phyloP scores from a whole-genome alignment of 2,329 filamentous ascomycete species.

The Botrytis porri region DNA sequence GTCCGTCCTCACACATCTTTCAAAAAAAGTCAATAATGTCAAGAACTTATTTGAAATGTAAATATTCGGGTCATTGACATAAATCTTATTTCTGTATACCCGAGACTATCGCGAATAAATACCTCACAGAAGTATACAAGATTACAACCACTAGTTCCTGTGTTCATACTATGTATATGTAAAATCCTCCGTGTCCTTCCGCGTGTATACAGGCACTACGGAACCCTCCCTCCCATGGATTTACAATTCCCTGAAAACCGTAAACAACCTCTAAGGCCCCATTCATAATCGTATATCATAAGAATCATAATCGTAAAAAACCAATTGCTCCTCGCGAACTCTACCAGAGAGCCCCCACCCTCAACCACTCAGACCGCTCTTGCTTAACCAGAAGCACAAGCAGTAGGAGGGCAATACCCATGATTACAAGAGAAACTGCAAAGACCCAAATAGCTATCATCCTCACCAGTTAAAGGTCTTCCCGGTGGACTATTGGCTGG shows the following conservation, averaged over 20 bases:
- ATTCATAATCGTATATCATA: no score
- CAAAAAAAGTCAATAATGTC: no score
- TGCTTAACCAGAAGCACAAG: slow-evolving; percentile 17
- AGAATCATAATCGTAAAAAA: background rate
- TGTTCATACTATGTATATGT: background rate
- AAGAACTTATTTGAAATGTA: no score
- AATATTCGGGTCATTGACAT: no score
- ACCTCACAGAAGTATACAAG: background rate
- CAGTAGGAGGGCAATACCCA: slow-evolving; percentile 39
- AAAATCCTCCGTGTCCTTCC: rapidly evolving
- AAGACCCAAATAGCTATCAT: slow-evolving; percentile 44
- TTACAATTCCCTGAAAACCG: background rate
- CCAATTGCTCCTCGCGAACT: background rate
- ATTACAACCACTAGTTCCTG: background rate
- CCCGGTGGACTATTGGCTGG: slow-evolving; percentile 36
- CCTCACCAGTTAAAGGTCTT: slow-evolving; percentile 38
- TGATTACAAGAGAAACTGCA: slow-evolving; percentile 48
- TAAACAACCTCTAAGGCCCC: background rate
- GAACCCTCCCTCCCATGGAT: background rate
- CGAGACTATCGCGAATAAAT: background rate
- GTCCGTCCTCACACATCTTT: no score
- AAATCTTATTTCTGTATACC: background rate
- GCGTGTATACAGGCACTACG: background rate
- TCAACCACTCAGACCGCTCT: background rate
- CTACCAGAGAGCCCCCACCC: background rate